Conservation (phyloP, 2,329 filamentous ascomycete genomes). For the Trichophyton equinum region DNA sequence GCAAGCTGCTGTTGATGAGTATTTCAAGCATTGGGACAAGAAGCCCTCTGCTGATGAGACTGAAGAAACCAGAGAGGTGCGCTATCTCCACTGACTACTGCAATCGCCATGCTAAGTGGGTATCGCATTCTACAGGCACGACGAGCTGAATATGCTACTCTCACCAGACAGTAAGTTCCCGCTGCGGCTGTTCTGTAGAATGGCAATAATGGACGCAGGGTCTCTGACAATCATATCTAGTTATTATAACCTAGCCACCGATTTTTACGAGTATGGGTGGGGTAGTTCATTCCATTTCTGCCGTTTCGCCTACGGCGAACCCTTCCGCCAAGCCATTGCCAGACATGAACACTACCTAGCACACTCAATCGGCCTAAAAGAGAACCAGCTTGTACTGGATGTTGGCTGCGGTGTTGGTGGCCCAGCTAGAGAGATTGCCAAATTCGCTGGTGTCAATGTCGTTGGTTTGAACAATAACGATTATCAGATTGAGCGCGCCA, state of each 20-base stretch:
- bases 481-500: constrained; percentile 96
- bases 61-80: constrained; percentile 62
- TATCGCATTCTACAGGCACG: constrained; percentile 44
- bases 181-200: not conserved
- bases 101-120: not conserved
- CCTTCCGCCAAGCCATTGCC: constrained; percentile 81
- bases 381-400: constrained; percentile 81
- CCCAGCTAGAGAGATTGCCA: constrained; percentile 87
- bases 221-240: constrained; percentile 30
- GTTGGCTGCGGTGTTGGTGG: constrained; percentile 96
- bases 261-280: constrained; percentile 95
- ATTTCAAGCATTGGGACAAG: constrained; percentile 95
- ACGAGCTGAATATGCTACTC: constrained; percentile 76
- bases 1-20: constrained; percentile 72
- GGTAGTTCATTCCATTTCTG: constrained; percentile 95
- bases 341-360: constrained; percentile 98
- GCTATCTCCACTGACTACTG: constrained; percentile 16
- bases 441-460: constrained; percentile 82
- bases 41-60: constrained; percentile 70
- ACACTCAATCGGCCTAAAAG: constrained; percentile 70
- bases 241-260: constrained; percentile 96
- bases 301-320: constrained; percentile 75
- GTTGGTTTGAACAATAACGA: constrained; percentile 97
- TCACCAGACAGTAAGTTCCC: constrained; percentile 73
- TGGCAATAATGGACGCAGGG: not conserved